Base-by-base conservation (phyloP, 2,329 filamentous ascomycete species). In the Calonectria fujianensis region DNA sequence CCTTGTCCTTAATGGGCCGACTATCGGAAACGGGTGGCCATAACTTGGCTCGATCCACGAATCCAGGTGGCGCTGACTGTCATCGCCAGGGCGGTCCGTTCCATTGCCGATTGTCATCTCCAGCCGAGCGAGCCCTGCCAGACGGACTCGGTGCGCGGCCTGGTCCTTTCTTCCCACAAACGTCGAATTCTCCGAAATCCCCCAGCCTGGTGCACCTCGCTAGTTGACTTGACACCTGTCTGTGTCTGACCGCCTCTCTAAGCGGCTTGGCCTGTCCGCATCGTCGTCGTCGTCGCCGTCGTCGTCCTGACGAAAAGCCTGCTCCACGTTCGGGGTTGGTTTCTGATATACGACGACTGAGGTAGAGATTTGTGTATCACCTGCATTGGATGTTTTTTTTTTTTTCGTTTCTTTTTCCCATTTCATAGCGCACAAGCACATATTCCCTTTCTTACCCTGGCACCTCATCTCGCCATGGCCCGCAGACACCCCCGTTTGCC, bases 381-480 rank as follows among this genome's bases (percentile, higher is more conserved):
- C 37, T 61, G 35, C 57, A 35, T 39, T 61, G 32, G 39, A 10
- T 20, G 1, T 59, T 39, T 14, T 61, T 5, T 9, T 5, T 9
- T 27, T 20, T 24, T 9, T 24, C 24, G 18, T 20, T 24, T 32
- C 29, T 32, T 54, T 20, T 18, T 27, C 11, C n/a, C 32, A 24
- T 35, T 10, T 13, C 16, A 32, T 16, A 31, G 51, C 9, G 57
- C n/a, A 61, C n/a, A 16, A 24, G 20, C n/a, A 27, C 35, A 4
- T 24, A 29, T 18, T 20, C 24, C 20, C 35, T 20, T 75, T 73
- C 59, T 70, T 57, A 73, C 72, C 52, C 52, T 20, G 20, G 65
- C 74, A 74, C 72, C 76, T 78, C 70, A 74, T 77, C 77, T 75
- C 68, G 48, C 70, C 73, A 76, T 75, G 64, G 76, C 74, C 73